Evolutionary conservation across 352 stramenopile species (phyloP).

Genomic region (Globisporangium nunn): DNA sequence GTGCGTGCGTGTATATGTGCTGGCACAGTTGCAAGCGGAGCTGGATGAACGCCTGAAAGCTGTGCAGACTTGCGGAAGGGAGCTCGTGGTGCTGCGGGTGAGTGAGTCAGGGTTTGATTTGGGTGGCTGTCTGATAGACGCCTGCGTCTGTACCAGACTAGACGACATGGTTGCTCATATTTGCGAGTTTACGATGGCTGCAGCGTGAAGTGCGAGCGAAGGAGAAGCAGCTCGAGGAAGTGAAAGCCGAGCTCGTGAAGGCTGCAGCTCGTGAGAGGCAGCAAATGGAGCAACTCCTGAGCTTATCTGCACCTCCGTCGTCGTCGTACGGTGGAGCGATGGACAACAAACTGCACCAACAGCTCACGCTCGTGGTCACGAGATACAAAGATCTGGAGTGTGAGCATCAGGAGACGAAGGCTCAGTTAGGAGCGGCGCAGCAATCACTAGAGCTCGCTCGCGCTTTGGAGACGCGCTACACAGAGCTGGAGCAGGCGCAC

Average conservation of each 20-base stretch:
- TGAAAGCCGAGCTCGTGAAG: conserved; percentile 23
- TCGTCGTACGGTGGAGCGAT: conserved; percentile 5
- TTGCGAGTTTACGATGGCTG: background rate
- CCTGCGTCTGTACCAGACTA: background rate
- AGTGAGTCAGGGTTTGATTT: background rate
- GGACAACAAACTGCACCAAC: conserved; percentile 24
- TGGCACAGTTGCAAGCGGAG: conserved; percentile 47
- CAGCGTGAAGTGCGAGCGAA: conserved; percentile 45
- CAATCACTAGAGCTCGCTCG: conserved; percentile 18
- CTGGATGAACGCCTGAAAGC: conserved; percentile 40
- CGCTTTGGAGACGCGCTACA: conserved; percentile 40
- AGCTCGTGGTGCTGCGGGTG: conserved; percentile 57
- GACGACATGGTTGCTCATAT: background rate
- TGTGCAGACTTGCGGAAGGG: conserved; percentile 51
- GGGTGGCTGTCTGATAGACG: background rate
- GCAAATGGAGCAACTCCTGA: conserved; percentile 27
- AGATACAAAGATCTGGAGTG: conserved; percentile 66
- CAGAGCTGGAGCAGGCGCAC: conserved; percentile 66
- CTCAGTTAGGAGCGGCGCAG: conserved; percentile 30
- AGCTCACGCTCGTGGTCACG: conserved; percentile 41
- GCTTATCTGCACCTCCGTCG: conserved; percentile 1
- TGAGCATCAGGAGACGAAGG: conserved; percentile 22
- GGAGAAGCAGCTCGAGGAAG: conserved; percentile 31
- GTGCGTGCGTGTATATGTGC: background rate
- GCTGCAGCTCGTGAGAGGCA: conserved; percentile 31